phyloP scores from a whole-genome alignment of 2,329 filamentous ascomycete species.

The Eurotiales sp. region DNA sequence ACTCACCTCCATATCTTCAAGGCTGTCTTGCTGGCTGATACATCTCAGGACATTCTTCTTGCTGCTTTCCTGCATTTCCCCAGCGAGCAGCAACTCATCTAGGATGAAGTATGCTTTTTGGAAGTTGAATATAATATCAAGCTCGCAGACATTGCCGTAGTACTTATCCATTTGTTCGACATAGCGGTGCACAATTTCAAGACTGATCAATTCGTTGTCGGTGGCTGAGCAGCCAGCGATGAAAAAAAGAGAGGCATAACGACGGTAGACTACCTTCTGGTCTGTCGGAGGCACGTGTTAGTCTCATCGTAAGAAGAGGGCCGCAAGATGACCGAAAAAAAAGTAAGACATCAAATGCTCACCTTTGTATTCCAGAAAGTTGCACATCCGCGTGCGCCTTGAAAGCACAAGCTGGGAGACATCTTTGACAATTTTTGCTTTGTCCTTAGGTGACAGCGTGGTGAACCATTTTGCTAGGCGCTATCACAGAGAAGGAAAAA shows the following conservation, averaged over 20 bases:
- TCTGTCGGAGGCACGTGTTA: constrained; percentile 53
- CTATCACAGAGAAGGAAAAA: constrained; percentile 49
- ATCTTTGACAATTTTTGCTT: constrained; percentile 99
- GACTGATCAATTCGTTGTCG: constrained; percentile 96
- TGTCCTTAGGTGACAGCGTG: constrained; percentile 93
- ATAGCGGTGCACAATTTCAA: constrained; percentile 98
- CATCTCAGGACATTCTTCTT: constrained; percentile 98
- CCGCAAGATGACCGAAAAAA: too few species aligned
- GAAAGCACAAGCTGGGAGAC: constrained; percentile 96
- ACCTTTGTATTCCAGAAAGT: constrained; percentile 99
- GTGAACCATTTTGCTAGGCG: constrained; percentile 99
- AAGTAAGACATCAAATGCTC: constrained; percentile 10
- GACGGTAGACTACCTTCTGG: constrained; percentile 96
- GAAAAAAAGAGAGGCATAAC: constrained; percentile 98
- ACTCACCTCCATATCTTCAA: constrained; percentile 99
- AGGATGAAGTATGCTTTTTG: constrained; percentile 99
- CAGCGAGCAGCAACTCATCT: constrained; percentile 89
- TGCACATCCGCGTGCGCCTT: constrained; percentile 97
- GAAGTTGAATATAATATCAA: constrained; percentile 99
- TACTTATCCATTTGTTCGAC: constrained; percentile 99
- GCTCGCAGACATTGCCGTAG: constrained; percentile 98
- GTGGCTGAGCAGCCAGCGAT: constrained; percentile 96
- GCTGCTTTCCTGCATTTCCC: constrained; percentile 97
- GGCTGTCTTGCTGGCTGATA: constrained; percentile 93
- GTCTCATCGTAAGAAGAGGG: background rate